Evolutionary conservation across 805 yeast genomes (phyloP).

Genomic region (Yarrowia divulgata): DNA sequence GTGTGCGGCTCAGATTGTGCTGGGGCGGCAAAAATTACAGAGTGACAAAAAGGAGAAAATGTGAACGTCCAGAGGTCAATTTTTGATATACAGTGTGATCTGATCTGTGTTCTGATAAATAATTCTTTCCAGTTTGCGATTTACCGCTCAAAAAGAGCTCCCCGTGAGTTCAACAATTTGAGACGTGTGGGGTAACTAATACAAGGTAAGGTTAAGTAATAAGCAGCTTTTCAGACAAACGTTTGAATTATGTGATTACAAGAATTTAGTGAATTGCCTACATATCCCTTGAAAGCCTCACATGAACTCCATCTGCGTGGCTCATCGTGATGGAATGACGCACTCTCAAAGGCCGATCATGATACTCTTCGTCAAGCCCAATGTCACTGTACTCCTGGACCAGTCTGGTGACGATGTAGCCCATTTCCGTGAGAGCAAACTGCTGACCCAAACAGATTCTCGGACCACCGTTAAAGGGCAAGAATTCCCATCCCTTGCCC

Average conservation of each 20-base stretch:
- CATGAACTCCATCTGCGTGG: conserved; percentile 6
- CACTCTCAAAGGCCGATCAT: conserved; percentile 7
- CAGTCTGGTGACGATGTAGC: conserved; percentile 55
- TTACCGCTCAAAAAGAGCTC: too few relatives aligned
- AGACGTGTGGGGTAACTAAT: conserved; percentile 1
- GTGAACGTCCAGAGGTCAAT: neutral
- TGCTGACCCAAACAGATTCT: conserved; percentile 64
- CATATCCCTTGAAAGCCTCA: neutral
- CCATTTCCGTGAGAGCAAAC: conserved; percentile 61
- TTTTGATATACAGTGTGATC: too few relatives aligned
- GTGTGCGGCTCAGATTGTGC: conserved; percentile 11
- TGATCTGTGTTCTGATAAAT: too few relatives aligned
- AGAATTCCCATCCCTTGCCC: conserved; percentile 53
- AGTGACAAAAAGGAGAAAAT: neutral
- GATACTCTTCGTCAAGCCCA: conserved; percentile 11
- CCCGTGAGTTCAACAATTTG: neutral
- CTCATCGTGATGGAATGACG: conserved; percentile 17
- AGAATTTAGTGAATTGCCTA: neutral
- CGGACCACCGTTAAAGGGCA: conserved; percentile 49
- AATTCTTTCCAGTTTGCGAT: too few relatives aligned
- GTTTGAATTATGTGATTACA: too few relatives aligned
- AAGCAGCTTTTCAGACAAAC: neutral
- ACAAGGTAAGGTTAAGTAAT: neutral
- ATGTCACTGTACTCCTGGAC: conserved; percentile 44
- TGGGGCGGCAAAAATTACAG: neutral